Conservation (phyloP, 768 basidiomycete species). For the Epithele typhae region DNA sequence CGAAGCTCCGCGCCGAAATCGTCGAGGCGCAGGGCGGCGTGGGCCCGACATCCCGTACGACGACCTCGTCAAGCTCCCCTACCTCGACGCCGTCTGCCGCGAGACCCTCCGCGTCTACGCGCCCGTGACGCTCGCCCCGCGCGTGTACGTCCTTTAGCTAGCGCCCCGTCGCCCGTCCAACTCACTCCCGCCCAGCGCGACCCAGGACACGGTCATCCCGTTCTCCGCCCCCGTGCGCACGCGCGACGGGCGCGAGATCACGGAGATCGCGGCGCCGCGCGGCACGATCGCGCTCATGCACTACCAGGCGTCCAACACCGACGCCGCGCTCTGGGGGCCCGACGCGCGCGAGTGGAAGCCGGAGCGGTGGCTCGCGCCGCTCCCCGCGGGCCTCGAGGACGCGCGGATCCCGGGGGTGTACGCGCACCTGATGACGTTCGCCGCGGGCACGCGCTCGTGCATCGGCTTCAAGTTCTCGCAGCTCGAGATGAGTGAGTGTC, state of each 20-base stretch:
- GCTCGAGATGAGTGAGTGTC: slow-evolving; percentile 18
- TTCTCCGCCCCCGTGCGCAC: slow-evolving; percentile 8
- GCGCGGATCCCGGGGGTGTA: slow-evolving; percentile 13
- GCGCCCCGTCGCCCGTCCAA: background rate
- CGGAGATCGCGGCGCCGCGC: slow-evolving; percentile 18
- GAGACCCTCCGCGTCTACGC: slow-evolving; percentile 51
- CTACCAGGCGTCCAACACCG: slow-evolving; percentile 20
- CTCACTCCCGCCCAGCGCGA: slow-evolving; percentile 10
- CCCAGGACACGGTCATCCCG: slow-evolving; percentile 40
- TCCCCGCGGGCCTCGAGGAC: slow-evolving; percentile 10
- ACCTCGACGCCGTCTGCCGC: slow-evolving; percentile 58
- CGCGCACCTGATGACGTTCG: slow-evolving; percentile 14
- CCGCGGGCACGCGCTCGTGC: slow-evolving; percentile 6
- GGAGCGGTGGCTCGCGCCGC: slow-evolving; percentile 17
- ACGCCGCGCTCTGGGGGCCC: slow-evolving; percentile 19
- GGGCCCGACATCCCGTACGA: slow-evolving; percentile 28
- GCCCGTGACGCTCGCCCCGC: background rate
- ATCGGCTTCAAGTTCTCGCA: slow-evolving; percentile 21
- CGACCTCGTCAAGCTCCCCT: slow-evolving; percentile 35
- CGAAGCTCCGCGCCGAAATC: slow-evolving; percentile 24
- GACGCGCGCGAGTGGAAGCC: slow-evolving; percentile 23
- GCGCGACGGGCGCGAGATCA: slow-evolving; percentile 6
- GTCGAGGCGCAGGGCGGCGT: slow-evolving; percentile 10
- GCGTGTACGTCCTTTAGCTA: no score
- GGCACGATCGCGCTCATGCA: slow-evolving; percentile 19